These are phyloP conservation scores for Tympanopsis confertula DNA, from an alignment of 2,329 filamentous ascomycete species.

Conservation along the genomic window DNA sequence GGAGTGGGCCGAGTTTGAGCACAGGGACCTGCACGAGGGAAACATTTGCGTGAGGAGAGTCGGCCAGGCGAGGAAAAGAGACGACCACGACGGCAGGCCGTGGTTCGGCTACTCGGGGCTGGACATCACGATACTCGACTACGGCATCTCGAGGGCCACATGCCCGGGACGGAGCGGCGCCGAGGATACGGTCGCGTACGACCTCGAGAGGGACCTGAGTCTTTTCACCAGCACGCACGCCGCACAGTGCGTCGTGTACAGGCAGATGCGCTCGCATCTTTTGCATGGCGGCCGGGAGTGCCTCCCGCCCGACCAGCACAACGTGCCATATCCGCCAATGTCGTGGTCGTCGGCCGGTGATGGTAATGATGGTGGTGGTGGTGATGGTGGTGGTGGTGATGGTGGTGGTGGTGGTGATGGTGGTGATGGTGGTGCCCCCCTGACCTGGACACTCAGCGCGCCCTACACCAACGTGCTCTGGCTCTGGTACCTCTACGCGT, in stretches of 20 bases:
- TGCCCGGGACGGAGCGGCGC: constrained; percentile 19
- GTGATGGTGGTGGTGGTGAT: too few relatives aligned
- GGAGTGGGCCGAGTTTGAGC: constrained; percentile 46
- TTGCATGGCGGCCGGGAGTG: constrained; percentile 36
- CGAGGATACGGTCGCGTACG: constrained; percentile 34
- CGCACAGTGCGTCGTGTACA: constrained; percentile 47
- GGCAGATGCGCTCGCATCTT: constrained; percentile 48
- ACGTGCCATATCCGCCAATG: constrained; percentile 26
- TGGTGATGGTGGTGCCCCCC: constrained; percentile 29
- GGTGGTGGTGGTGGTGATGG: too few relatives aligned
- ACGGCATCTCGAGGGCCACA: constrained; percentile 49
- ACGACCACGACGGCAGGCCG: constrained; percentile 8
- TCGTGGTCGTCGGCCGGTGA: too few relatives aligned
- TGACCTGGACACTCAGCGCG: constrained; percentile 40
- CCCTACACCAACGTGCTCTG: constrained; percentile 57
- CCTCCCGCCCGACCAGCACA: constrained; percentile 33
- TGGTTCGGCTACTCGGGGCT: constrained; percentile 47
- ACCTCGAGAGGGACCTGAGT: constrained; percentile 46
- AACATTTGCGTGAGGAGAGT: constrained; percentile 46
- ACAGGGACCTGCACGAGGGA: constrained; percentile 54
- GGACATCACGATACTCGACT: constrained; percentile 54
- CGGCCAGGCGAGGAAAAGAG: constrained; percentile 17
- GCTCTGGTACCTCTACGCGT: constrained; percentile 49
- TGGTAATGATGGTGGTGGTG: too few relatives aligned
- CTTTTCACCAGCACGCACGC: constrained; percentile 50